Percentiles rank a stretch among this genome's conserved stretches.
Conservation (phyloP, 1,139 yeast genomes). For the Geotrichum cucujoidarum region DNA sequence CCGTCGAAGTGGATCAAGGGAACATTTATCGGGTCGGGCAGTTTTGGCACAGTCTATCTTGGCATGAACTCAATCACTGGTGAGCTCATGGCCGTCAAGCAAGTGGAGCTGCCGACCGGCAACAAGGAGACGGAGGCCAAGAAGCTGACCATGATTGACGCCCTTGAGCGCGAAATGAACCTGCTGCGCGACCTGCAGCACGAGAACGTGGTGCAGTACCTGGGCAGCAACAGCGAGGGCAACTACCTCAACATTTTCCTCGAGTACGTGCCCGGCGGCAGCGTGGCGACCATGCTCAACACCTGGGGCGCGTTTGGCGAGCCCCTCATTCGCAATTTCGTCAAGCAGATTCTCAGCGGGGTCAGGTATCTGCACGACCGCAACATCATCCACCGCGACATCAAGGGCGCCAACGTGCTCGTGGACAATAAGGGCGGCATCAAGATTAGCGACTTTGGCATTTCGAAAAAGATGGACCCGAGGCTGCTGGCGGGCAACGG, state of each 20-base stretch:
- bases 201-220: slow-evolving; percentile 84
- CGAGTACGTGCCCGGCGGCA: slow-evolving; percentile 96
- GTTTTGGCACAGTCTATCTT: slow-evolving; percentile 87
- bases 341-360: slow-evolving; percentile 79
- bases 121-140: slow-evolving; percentile 40
- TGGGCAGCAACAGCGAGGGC: slow-evolving; percentile 73
- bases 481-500: slow-evolving; percentile 21
- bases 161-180: slow-evolving; percentile 78
- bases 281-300: slow-evolving; percentile 77
- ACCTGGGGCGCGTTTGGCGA: slow-evolving; percentile 92
- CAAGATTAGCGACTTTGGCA: slow-evolving; percentile 91
- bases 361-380: slow-evolving; percentile 73
- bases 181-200: slow-evolving; percentile 77
- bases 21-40: slow-evolving; percentile 88
- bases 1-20: slow-evolving; percentile 84
- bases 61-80: slow-evolving; percentile 93
- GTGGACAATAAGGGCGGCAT: slow-evolving; percentile 89
- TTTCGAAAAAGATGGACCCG: slow-evolving; percentile 63
- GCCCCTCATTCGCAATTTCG: slow-evolving; percentile 76
- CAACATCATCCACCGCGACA: slow-evolving; percentile 84
- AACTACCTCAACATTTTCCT: slow-evolving; percentile 72
- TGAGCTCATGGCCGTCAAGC: slow-evolving; percentile 96
- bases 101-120: slow-evolving; percentile 61
- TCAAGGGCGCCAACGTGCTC: slow-evolving; percentile 86
- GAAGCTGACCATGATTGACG: slow-evolving; percentile 68